Evolutionary conservation across 441 rosid species (phyloP).

Genomic region (Erodium texanum): DNA sequence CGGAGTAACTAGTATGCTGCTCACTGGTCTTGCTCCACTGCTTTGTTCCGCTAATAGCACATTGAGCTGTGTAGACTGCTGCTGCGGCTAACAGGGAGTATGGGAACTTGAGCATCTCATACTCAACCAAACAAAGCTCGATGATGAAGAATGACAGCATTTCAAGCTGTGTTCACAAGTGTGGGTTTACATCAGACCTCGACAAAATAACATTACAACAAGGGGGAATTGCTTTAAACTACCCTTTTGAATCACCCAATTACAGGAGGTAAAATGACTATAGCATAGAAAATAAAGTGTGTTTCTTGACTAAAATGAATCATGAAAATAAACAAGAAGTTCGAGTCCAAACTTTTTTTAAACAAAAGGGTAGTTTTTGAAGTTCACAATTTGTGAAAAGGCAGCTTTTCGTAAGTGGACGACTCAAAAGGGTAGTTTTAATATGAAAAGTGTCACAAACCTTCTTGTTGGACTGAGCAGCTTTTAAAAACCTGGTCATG

Average conservation of each 20-base stretch:
- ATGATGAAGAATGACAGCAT: neutral
- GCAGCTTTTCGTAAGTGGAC: too few relatives aligned
- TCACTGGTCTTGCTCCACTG: neutral
- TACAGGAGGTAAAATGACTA: too few relatives aligned
- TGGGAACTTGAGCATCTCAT: neutral
- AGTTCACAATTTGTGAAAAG: too few relatives aligned
- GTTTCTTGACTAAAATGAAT: too few relatives aligned
- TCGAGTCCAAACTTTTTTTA: too few relatives aligned
- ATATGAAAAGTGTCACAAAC: conserved; percentile 18
- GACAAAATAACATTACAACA: too few relatives aligned
- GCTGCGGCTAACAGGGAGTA: neutral
- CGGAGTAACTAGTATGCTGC: neutral
- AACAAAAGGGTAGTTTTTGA: too few relatives aligned
- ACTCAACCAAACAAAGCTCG: neutral
- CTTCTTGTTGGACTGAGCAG: conserved; percentile 71
- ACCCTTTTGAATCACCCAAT: too few relatives aligned
- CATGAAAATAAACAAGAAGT: too few relatives aligned
- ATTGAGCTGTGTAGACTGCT: neutral
- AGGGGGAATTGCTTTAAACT: too few relatives aligned
- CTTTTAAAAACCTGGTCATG: conserved; percentile 76
- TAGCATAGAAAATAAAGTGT: too few relatives aligned
- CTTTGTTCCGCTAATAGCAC: neutral
- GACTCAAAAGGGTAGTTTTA: too few relatives aligned
- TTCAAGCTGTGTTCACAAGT: neutral
- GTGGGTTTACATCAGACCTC: neutral